Evolutionary conservation across 2,329 filamentous ascomycete species (phyloP).

Genomic region (Trichoderma oligosporum): DNA sequence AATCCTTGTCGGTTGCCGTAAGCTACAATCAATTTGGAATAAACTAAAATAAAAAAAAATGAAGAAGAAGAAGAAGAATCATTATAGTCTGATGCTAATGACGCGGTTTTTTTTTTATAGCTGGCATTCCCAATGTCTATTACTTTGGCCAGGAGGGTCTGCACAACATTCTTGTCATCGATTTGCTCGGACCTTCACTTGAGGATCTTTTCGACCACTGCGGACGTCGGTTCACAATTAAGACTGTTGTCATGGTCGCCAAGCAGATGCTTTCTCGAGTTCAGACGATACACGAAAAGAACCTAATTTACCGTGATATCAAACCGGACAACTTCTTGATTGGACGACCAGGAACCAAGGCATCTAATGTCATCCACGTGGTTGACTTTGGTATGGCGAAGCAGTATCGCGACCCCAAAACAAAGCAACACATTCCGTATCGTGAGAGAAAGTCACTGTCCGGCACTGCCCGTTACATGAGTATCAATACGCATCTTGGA

Average conservation of each 20-base stretch:
- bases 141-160: slow-evolving; percentile 98
- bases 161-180: slow-evolving; percentile 98
- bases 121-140: slow-evolving; percentile 98
- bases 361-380: slow-evolving; percentile 97
- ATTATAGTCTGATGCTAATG: slow-evolving; percentile 4
- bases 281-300: slow-evolving; percentile 94
- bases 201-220: slow-evolving; percentile 98
- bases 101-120: slow-evolving; percentile 44
- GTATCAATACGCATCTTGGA: slow-evolving; percentile 97
- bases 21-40: slow-evolving; percentile 40
- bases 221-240: slow-evolving; percentile 89
- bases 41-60: no score
- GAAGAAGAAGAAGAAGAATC: no score
- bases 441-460: slow-evolving; percentile 95
- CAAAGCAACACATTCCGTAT: slow-evolving; percentile 98
- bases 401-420: slow-evolving; percentile 97
- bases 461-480: slow-evolving; percentile 97
- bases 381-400: slow-evolving; percentile 99
- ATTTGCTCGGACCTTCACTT: slow-evolving; percentile 88
- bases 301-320: slow-evolving; percentile 97
- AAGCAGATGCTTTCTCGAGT: slow-evolving; percentile 98
- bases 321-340: slow-evolving; percentile 99
- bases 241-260: slow-evolving; percentile 98
- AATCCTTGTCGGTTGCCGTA: slow-evolving; percentile 97
- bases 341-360: slow-evolving; percentile 83